These are phyloP conservation scores for Solanum hybrid DNA, from an alignment of 305 asterid species.

Conservation along the genomic window DNA sequence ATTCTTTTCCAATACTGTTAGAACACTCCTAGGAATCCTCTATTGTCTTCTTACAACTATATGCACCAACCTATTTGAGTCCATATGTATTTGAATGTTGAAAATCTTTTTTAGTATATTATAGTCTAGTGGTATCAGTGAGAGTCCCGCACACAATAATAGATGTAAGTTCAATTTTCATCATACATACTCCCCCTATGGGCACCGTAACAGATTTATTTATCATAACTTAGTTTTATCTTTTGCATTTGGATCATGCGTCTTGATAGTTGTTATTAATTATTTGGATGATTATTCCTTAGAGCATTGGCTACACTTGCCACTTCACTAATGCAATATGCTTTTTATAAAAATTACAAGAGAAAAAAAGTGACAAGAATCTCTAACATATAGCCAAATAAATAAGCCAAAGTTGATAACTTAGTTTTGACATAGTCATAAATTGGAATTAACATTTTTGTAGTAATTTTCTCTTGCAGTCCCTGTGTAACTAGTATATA, in stretches of 20 bases:
- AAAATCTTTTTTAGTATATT: not conserved
- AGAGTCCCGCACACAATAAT: not conserved
- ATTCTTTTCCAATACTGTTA: not conserved
- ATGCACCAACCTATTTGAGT: not conserved
- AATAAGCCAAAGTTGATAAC: not conserved
- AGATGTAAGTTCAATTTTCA: not conserved
- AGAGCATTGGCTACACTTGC: not conserved
- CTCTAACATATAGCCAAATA: not conserved
- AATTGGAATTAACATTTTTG: not conserved
- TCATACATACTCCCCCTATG: too few relatives aligned
- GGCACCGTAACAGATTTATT: not conserved
- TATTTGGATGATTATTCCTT: not conserved
- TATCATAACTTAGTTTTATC: not conserved
- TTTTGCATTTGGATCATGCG: not conserved
- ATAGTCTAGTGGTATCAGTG: not conserved
- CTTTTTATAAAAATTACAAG: not conserved
- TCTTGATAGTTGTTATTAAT: not conserved
- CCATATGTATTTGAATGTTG: not conserved
- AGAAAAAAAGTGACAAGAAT: not conserved
- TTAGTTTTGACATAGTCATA: not conserved
- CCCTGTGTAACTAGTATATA: not conserved
- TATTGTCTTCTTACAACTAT: not conserved
- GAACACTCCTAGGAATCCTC: not conserved
- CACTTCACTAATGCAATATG: not conserved
- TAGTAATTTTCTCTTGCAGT: not conserved